Evolutionary conservation across 306 rosid genomes (phyloP), one percentile per base, ranked within the genome.

Genomic region (Casuarina cunninghamiana): DNA sequence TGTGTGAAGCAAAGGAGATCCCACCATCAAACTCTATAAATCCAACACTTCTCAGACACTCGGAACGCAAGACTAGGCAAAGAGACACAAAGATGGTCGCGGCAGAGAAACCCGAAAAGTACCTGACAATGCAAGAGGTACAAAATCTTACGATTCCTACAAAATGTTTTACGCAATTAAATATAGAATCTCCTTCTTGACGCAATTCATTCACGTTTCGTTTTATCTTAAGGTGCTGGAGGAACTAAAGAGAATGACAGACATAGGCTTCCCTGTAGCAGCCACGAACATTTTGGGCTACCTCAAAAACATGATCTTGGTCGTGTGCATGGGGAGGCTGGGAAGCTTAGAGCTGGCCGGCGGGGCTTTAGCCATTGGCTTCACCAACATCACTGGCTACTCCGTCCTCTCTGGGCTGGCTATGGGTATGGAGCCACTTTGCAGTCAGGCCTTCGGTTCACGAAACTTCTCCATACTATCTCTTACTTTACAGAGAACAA

Each of bases 391-490:
- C 78, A 88, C 93, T 4, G 97, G 94, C 37, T 91, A 88, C 86
- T 91, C 93, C 0, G 90, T 91, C 73, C 88, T 91, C 5, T 89
- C 94, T 0, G 94, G 97, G 37, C 72, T 91, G 41, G 94, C 97
- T 82, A 80, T 85, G 90, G 97, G 97, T 9, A 91, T 91, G 94
- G 97, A 91, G 37, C 94, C 97, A 0, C 82, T 91, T 2, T 91
- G 97, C 70, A 82, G 86, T 72, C 97, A 89, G 69, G 91, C 97
- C 53, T 80, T 88, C n/a, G 97, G 97, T 35, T 94, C 98, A 0
- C 75, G 77, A 62, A 91, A 90, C 86, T 73, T 81, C 26, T 75
- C 83, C 58, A 68, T 88, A 17, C 81, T 91, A 0, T 80, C 86
- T 54, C 88, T 76, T 53, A 90, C 93, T 74, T 39, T 94, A 37